Percentiles rank a stretch among this genome's conserved stretches.
Evolutionary conservation across 2,329 filamentous ascomycete genomes (phyloP).

Genomic region (Trichoderma endophyticum): DNA sequence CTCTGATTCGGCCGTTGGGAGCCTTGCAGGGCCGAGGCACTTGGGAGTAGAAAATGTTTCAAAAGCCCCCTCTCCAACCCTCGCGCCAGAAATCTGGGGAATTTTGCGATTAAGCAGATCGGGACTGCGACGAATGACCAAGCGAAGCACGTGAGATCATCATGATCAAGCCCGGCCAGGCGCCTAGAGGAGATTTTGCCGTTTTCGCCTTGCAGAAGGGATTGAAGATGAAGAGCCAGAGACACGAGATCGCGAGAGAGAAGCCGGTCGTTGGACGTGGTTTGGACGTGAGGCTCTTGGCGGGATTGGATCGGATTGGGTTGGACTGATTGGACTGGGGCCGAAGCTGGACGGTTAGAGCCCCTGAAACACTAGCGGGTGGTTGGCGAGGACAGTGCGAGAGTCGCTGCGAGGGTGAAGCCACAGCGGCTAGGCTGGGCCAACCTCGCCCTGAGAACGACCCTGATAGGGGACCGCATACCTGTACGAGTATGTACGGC

Average conservation of each 20-base stretch:
- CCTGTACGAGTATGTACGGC: not conserved
- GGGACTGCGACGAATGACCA: conserved; percentile 28
- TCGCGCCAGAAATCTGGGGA: conserved; percentile 16
- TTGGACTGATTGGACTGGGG: not conserved
- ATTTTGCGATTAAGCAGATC: conserved; percentile 28
- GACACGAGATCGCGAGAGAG: not conserved
- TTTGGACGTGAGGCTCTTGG: conserved; percentile 12
- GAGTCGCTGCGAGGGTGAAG: not conserved
- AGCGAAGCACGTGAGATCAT: conserved; percentile 31
- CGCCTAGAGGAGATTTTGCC: conserved; percentile 13
- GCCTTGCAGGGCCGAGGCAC: conserved; percentile 14
- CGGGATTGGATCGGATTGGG: conserved; percentile 13
- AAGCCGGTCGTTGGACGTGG: conserved; percentile 1
- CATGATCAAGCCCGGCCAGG: conserved; percentile 23
- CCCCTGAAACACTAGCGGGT: conserved; percentile 22
- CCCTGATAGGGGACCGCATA: conserved; percentile 10
- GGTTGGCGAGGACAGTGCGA: conserved; percentile 18
- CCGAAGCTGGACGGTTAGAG: not conserved
- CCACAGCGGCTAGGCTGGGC: conserved; percentile 8
- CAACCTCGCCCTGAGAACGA: not conserved
- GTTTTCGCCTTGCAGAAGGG: not conserved
- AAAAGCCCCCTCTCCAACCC: conserved; percentile 27
- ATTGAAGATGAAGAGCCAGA: not conserved
- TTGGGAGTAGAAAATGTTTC: conserved; percentile 29
- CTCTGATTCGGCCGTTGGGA: not conserved